These are phyloP conservation scores for Sapria himalayana DNA, from an alignment of 345 rosid species.

Conservation along the genomic window DNA sequence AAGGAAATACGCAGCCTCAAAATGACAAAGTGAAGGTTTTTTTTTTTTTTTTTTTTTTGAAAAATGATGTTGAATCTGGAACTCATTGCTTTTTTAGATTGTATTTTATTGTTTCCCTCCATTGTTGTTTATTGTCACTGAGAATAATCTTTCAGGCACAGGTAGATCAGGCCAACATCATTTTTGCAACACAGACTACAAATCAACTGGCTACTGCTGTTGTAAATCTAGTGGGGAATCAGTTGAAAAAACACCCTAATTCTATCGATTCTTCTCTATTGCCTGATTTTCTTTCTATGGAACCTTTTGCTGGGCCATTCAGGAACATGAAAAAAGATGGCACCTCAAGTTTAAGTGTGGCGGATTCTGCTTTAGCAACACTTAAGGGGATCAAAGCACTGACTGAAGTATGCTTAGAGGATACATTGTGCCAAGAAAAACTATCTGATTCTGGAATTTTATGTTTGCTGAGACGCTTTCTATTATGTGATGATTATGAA, in stretches of 20 bases:
- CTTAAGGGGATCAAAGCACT: slow-evolving; percentile 75
- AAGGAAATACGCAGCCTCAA: slow-evolving; percentile 37
- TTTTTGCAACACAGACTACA: slow-evolving; percentile 40
- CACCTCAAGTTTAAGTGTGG: slow-evolving; percentile 40
- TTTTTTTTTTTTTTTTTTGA: slow-evolving; percentile 2
- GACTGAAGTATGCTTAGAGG: slow-evolving; percentile 55
- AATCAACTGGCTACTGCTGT: slow-evolving; percentile 64
- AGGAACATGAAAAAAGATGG: slow-evolving; percentile 54
- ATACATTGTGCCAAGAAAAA: slow-evolving; percentile 44
- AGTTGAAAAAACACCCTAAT: slow-evolving; percentile 22
- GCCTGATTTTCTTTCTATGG: slow-evolving; percentile 68
- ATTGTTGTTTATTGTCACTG: too few relatives aligned
- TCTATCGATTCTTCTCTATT: slow-evolving; percentile 39
- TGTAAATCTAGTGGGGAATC: slow-evolving; percentile 55
- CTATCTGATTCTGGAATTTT: slow-evolving; percentile 48
- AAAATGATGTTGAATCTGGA: slow-evolving; percentile 7
- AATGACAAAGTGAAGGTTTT: slow-evolving; percentile 47
- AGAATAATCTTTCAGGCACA: slow-evolving; percentile 48
- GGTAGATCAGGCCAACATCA: slow-evolving; percentile 53
- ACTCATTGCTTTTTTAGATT: too few relatives aligned
- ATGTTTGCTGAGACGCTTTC: slow-evolving; percentile 66
- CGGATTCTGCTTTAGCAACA: slow-evolving; percentile 79
- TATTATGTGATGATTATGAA: slow-evolving; percentile 80
- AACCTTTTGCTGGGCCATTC: slow-evolving; percentile 51
- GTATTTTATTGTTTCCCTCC: too few relatives aligned